These are phyloP conservation scores for Irineochytrium annulatum DNA, from an alignment of 192 early-diverging fungal species.

Conservation along the genomic window DNA sequence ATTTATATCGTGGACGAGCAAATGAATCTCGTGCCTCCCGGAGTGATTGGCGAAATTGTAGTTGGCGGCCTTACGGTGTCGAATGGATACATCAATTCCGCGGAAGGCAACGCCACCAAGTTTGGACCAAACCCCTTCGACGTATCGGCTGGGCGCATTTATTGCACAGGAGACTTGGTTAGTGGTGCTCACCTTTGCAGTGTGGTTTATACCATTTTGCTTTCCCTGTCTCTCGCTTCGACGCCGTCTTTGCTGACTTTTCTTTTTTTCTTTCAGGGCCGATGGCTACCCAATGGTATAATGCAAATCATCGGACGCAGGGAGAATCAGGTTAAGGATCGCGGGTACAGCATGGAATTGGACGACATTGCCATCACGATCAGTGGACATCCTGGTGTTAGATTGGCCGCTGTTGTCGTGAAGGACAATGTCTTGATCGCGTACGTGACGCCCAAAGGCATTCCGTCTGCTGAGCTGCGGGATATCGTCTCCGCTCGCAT, in stretches of 20 bases:
- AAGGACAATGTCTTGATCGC: conserved; percentile 25
- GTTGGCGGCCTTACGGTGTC: conserved; percentile 43
- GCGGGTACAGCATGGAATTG: conserved; percentile 36
- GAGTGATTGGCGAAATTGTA: conserved; percentile 37
- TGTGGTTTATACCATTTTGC: too few relatives aligned
- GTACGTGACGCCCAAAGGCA: conserved; percentile 9
- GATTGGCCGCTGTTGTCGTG: conserved; percentile 25
- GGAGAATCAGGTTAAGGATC: conserved; percentile 34
- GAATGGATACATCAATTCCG: conserved; percentile 38
- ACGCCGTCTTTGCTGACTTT: neutral
- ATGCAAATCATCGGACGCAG: conserved; percentile 27
- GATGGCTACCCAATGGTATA: conserved; percentile 15
- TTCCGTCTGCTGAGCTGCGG: neutral
- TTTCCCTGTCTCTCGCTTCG: too few relatives aligned
- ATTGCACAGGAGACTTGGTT: conserved; percentile 26
- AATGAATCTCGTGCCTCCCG: conserved; percentile 26
- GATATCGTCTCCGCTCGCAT: neutral
- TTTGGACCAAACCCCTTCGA: conserved; percentile 29
- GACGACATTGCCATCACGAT: conserved; percentile 21
- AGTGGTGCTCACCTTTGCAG: too few relatives aligned
- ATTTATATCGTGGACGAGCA: conserved; percentile 32
- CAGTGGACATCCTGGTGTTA: neutral
- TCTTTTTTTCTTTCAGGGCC: conserved; percentile 1
- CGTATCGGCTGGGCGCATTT: conserved; percentile 22
- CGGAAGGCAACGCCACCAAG: conserved; percentile 27